phyloP scores from a whole-genome alignment of 139 green algal species.

The Coelastrella sp. region DNA sequence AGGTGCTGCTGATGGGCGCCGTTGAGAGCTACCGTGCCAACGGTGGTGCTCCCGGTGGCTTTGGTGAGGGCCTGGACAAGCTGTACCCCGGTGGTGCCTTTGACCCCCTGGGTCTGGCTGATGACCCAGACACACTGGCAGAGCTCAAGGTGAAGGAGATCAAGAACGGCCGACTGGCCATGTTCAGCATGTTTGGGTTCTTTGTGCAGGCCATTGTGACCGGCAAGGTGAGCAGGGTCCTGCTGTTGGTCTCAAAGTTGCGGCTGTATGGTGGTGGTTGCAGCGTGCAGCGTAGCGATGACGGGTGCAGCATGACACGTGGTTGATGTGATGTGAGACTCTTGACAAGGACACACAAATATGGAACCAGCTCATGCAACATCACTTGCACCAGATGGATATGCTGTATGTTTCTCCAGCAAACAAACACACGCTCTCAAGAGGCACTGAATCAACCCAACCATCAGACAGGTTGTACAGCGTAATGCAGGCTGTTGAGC shows the following conservation, averaged over 20 bases:
- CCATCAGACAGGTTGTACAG: too few relatives aligned
- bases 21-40: constrained; percentile 95
- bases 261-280: neutral
- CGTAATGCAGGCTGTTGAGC: too few relatives aligned
- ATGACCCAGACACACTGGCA: constrained; percentile 91
- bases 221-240: constrained; percentile 22
- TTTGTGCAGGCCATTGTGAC: constrained; percentile 54
- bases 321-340: too few relatives aligned
- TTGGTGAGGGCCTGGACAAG: constrained; percentile 84
- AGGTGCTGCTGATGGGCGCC: constrained; percentile 90
- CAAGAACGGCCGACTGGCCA: constrained; percentile 98
- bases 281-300: neutral
- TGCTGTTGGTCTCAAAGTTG: neutral
- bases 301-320: too few relatives aligned
- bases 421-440: too few relatives aligned
- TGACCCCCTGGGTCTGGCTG: constrained; percentile 95
- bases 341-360: too few relatives aligned
- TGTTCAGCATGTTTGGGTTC: constrained; percentile 89
- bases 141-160: constrained; percentile 96
- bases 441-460: too few relatives aligned
- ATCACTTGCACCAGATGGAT: too few relatives aligned
- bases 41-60: constrained; percentile 81
- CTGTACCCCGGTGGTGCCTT: constrained; percentile 82
- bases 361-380: too few relatives aligned
- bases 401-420: too few relatives aligned